A percentile compares a stretch with the other conserved stretches of the same genome.
phyloP scores from a whole-genome alignment of 2,329 filamentous ascomycete species.

The Cryphonectria carpinicola region DNA sequence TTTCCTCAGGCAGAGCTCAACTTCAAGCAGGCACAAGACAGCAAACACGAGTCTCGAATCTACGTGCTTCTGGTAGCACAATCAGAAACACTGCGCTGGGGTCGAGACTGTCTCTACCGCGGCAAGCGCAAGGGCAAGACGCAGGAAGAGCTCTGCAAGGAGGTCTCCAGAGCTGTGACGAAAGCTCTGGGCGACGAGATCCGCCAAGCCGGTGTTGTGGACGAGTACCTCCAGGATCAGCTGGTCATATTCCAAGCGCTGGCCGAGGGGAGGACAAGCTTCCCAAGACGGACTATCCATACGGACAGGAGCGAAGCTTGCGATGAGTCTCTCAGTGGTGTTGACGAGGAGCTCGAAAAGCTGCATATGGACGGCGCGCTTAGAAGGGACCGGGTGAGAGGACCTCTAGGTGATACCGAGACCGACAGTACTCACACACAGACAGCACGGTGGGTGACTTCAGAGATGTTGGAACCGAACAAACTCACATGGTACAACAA shows the following conservation, averaged over 20 bases:
- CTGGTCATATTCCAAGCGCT: conserved; percentile 63
- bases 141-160: conserved; percentile 36
- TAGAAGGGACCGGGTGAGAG: conserved; percentile 48
- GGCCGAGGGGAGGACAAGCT: conserved; percentile 54
- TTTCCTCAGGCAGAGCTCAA: conserved; percentile 50
- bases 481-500: conserved; percentile 53
- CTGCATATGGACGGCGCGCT: conserved; percentile 37
- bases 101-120: conserved; percentile 49
- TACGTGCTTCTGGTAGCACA: conserved; percentile 62
- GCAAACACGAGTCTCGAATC: conserved; percentile 53
- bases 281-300: conserved; percentile 35
- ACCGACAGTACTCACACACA: conserved; percentile 57
- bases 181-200: conserved; percentile 51
- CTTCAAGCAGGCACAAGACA: conserved; percentile 56
- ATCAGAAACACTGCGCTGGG: conserved; percentile 52
- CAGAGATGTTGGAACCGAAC: conserved; percentile 50
- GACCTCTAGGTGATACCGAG: conserved; percentile 54
- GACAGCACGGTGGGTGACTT: conserved; percentile 64
- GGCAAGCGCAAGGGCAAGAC: conserved; percentile 31
- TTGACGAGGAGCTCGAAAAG: conserved; percentile 32
- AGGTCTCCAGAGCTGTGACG: conserved; percentile 51
- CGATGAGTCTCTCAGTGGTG: conserved; percentile 11
- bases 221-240: conserved; percentile 65
- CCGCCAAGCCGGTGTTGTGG: conserved; percentile 50
- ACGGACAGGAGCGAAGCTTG: conserved; percentile 24